Base-by-base conservation (phyloP, 75 land plant species). In the Sequoiadendron giganteum region DNA sequence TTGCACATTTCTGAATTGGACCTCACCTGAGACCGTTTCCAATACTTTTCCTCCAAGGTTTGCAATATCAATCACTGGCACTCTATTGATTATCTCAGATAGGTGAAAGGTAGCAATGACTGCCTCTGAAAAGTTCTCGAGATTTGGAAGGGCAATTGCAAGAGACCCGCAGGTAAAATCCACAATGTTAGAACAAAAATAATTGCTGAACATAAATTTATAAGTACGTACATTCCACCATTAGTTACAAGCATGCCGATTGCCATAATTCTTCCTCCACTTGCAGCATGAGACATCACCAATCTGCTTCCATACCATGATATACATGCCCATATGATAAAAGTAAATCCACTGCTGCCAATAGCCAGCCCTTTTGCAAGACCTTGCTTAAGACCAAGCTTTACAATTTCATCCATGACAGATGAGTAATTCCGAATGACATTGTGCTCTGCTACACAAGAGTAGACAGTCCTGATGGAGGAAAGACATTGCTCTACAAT, bases 391-490 rank as follows among this genome's bases (percentile, higher is more conserved):
- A 87, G 38, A 5, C 92, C 91, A 34, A 90, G 86, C 40, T 88
- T 58, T 7, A 90, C 91, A 18, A 89, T 85, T 55, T 30, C 73
- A 5, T 91, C 85, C 5, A 91, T 58, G 28, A 72, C 47, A 42
- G 65, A 15, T 32, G 92, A 90, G 52, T 75, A 91, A 9, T 65
- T 65, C 16, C 82, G 30, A 8, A 88, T 39, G 2, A 70, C 68
- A 54, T 55, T 80, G 11, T 40, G 3, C 84, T 91, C 92, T 49
- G 89, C 91, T 4, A 88, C 89, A 49, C 90, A 90, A 28, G 92
- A 90, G 73, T 91, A 91, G 49, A 91, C 91, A 5, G 92, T 90
- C 38, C 91, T 86, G n/a, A 91, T 77, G 19, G 87, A 87, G 14
- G 92, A 87, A 40, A 91, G 85, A 3, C 89, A 86, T 52, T 90